Percentiles rank a stretch among this genome's conserved stretches.
Evolutionary conservation across 2,329 filamentous ascomycete species (phyloP).

Genomic region (Aaosphaeria arxii): DNA sequence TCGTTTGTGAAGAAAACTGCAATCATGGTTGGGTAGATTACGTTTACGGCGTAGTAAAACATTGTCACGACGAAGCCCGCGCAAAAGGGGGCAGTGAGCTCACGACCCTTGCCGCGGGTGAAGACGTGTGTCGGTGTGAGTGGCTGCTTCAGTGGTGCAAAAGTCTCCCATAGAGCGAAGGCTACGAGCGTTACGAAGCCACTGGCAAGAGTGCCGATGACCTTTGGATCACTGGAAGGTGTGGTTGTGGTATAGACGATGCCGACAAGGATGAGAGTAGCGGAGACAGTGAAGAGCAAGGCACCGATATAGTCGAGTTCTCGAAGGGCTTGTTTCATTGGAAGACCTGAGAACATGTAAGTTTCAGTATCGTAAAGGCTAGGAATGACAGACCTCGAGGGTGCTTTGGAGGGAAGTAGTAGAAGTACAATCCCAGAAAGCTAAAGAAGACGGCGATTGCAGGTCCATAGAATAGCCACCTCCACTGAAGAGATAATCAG

Average conservation of each 20-base stretch:
- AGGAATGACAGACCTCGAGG: constrained; percentile 22
- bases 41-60: constrained; percentile 51
- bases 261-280: constrained; percentile 26
- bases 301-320: constrained; percentile 33
- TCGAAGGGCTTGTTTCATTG: constrained; percentile 16
- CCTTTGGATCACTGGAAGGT: constrained; percentile 19
- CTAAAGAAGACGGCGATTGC: constrained; percentile 45
- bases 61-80: constrained; percentile 49
- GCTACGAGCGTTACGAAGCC: constrained; percentile 27
- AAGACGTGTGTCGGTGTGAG: constrained; percentile 48
- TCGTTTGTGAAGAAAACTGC: constrained; percentile 42
- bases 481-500: constrained; percentile 27
- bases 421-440: constrained; percentile 42
- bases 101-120: constrained; percentile 43
- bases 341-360: constrained; percentile 7
- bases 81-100: constrained; percentile 47
- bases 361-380: neutral
- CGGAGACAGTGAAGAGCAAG: constrained; percentile 27
- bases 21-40: constrained; percentile 50
- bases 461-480: constrained; percentile 46
- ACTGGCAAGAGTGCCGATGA: constrained; percentile 29
- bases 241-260: constrained; percentile 32
- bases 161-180: constrained; percentile 33
- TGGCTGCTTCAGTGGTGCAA: constrained; percentile 21
- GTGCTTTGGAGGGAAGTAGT: constrained; percentile 42